phyloP scores from a whole-genome alignment of 2,329 filamentous ascomycete genomes.

The Tolypocladium nubicola region DNA sequence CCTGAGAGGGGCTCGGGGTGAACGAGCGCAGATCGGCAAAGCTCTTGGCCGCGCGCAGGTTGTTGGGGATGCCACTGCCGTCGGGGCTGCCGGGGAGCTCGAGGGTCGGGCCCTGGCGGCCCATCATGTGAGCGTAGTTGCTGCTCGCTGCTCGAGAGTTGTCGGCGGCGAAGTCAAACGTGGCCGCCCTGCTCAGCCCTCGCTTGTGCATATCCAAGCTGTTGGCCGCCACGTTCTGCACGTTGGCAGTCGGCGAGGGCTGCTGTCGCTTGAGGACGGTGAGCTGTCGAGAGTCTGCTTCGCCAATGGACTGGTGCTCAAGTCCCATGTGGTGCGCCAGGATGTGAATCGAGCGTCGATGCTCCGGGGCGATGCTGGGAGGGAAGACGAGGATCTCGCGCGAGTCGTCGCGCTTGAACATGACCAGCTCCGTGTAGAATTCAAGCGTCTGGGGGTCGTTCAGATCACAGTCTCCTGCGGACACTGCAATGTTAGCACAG shows the following conservation, averaged over 20 bases:
- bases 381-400: conserved; percentile 81
- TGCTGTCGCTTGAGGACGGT: conserved; percentile 69
- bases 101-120: conserved; percentile 75
- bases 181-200: conserved; percentile 85
- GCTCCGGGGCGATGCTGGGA: conserved; percentile 65
- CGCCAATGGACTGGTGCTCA: conserved; percentile 81
- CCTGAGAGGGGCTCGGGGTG: conserved; percentile 84
- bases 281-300: conserved; percentile 78
- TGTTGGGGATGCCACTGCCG: conserved; percentile 53
- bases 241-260: conserved; percentile 37
- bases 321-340: conserved; percentile 92
- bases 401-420: conserved; percentile 73
- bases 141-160: conserved; percentile 54
- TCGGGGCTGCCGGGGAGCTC: conserved; percentile 76
- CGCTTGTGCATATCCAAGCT: conserved; percentile 70
- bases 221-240: conserved; percentile 51
- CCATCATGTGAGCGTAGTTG: conserved; percentile 61
- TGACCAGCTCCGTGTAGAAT: conserved; percentile 80
- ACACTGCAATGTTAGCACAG: conserved; percentile 5
- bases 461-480: conserved; percentile 61
- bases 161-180: conserved; percentile 86
- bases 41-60: conserved; percentile 87
- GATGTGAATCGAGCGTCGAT: conserved; percentile 86
- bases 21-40: conserved; percentile 93
- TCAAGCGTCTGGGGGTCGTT: conserved; percentile 82